These are phyloP conservation scores for Salvia hispanica DNA, from an alignment of 257 asterid species.

Conservation along the genomic window DNA sequence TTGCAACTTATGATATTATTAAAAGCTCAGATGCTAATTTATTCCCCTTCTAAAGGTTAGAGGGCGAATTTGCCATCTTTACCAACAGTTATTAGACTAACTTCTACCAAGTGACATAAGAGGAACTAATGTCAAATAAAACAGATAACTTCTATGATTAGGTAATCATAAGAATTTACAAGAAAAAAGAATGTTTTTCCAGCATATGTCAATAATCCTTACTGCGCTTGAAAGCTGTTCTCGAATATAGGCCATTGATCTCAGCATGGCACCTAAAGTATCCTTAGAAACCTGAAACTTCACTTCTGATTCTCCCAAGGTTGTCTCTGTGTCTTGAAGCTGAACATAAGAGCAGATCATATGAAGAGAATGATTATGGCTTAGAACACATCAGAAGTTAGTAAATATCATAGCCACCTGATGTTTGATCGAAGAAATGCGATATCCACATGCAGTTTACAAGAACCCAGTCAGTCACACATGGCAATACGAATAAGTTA, in stretches of 20 bases:
- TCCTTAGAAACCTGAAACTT: conserved; percentile 81
- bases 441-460: conserved; percentile 5
- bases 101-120: no score
- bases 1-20: background rate
- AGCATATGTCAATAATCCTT: conserved; percentile 35
- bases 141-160: background rate
- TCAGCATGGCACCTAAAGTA: conserved; percentile 80
- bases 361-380: conserved; percentile 24
- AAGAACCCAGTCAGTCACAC: conserved; percentile 22
- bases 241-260: conserved; percentile 81
- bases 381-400: background rate
- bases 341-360: conserved; percentile 40
- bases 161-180: conserved; percentile 12
- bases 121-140: no score
- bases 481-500: conserved; percentile 20
- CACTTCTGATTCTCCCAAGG: conserved; percentile 71
- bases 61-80: background rate
- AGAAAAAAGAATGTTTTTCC: conserved; percentile 16
- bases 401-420: conserved; percentile 12
- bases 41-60: background rate
- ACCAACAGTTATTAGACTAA: background rate
- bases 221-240: conserved; percentile 73
- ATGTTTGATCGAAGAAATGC: conserved; percentile 7
- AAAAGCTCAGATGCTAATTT: background rate
- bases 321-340: conserved; percentile 84